Evolutionary conservation across 306 rosid species (phyloP).

Genomic region (Senna siamea): DNA sequence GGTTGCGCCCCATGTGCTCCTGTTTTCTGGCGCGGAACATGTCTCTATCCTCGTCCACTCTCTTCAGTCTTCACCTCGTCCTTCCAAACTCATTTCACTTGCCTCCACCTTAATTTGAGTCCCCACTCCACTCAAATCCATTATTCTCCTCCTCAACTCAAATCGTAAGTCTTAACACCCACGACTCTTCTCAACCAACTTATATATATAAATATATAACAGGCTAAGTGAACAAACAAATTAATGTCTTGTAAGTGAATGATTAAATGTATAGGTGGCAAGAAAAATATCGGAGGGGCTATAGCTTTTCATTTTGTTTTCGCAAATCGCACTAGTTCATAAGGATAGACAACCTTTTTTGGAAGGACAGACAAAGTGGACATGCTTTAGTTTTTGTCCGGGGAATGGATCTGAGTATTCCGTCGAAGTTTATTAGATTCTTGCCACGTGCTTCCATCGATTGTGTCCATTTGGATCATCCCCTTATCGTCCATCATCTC

Average conservation of each 20-base stretch:
- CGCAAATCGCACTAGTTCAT: conserved; percentile 22
- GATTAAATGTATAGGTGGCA: not conserved
- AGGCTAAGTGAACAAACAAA: conserved; percentile 3
- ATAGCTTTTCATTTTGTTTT: conserved; percentile 6
- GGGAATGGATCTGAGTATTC: conserved; percentile 53
- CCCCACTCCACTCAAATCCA: not conserved
- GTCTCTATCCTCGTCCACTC: conserved; percentile 33
- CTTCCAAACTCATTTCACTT: conserved; percentile 36
- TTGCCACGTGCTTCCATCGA: conserved; percentile 39
- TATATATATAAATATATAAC: too few relatives aligned
- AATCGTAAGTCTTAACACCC: not conserved
- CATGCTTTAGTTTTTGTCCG: conserved; percentile 44
- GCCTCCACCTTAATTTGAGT: conserved; percentile 14
- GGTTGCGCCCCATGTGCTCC: conserved; percentile 77
- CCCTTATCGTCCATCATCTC: too few relatives aligned
- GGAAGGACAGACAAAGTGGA: conserved; percentile 51
- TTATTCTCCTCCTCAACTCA: not conserved
- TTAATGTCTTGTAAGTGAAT: not conserved
- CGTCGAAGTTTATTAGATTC: conserved; percentile 27
- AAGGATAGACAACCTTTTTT: conserved; percentile 26
- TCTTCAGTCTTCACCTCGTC: conserved; percentile 4
- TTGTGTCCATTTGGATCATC: conserved; percentile 5
- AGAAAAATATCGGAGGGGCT: conserved; percentile 4
- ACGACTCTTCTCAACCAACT: conserved; percentile 2
- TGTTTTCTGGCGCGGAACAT: conserved; percentile 23